Conservation (phyloP, 768 basidiomycete species). For the Amanita pseudoporphyria region DNA sequence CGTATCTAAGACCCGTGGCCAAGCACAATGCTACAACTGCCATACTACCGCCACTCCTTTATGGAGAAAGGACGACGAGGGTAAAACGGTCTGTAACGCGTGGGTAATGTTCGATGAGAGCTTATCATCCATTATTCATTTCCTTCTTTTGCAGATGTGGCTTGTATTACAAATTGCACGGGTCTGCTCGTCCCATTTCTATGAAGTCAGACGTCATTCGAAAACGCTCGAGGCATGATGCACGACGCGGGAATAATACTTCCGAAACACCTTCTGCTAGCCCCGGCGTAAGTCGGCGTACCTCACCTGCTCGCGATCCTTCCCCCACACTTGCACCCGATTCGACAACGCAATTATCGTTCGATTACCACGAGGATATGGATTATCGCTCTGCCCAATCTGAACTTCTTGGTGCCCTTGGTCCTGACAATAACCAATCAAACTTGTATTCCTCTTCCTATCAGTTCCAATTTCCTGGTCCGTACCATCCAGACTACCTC, state of each 20-base stretch:
- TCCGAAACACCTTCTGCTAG: constrained; percentile 70
- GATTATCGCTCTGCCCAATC: constrained; percentile 35
- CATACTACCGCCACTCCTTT: constrained; percentile 84
- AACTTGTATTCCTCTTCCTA: constrained; percentile 23
- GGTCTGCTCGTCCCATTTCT: constrained; percentile 76
- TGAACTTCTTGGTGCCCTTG: constrained; percentile 40
- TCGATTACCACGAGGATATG: constrained; percentile 39
- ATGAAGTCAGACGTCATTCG: constrained; percentile 91
- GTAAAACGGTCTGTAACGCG: constrained; percentile 89
- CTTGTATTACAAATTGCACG: constrained; percentile 79
- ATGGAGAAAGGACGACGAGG: constrained; percentile 88
- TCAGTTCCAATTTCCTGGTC: constrained; percentile 50
- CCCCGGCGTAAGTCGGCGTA: constrained; percentile 63
- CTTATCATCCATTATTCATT: constrained; percentile 1
- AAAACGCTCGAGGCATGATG: constrained; percentile 77
- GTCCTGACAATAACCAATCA: constrained; percentile 18
- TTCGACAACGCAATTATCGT: constrained; percentile 49
- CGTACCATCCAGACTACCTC: constrained; percentile 67
- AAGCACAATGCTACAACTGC: constrained; percentile 87
- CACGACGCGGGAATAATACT: constrained; percentile 45
- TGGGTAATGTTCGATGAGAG: constrained; percentile 28
- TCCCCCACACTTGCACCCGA: constrained; percentile 67
- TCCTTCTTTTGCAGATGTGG: constrained; percentile 45
- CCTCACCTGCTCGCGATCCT: constrained; percentile 53
- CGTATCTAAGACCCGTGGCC: constrained; percentile 22